Conservation (phyloP, 257 asterid species). For the Solanum tarapatanum region DNA sequence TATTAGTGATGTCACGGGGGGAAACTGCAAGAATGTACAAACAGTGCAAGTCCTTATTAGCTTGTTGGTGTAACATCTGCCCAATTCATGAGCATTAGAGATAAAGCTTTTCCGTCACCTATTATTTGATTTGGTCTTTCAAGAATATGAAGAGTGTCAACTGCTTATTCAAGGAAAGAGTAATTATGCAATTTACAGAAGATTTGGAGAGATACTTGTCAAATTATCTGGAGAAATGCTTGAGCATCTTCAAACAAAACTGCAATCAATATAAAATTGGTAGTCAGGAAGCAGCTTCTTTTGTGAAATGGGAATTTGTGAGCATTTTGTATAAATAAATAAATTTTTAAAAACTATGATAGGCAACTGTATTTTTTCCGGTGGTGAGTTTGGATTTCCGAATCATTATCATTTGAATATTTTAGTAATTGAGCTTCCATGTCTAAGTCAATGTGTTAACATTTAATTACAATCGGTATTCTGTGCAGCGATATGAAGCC, state of each 20-base stretch:
- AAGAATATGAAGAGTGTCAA: background rate
- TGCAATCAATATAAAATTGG: background rate
- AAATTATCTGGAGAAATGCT: background rate
- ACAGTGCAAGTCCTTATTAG: too few relatives aligned
- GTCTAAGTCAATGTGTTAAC: background rate
- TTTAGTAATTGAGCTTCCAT: background rate
- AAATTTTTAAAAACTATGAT: background rate
- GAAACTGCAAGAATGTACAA: too few relatives aligned
- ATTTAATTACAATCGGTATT: background rate
- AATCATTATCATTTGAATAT: background rate
- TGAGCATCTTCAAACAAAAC: background rate
- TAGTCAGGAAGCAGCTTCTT: background rate
- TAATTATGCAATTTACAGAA: background rate
- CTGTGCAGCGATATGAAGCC: background rate
- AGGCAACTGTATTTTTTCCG: background rate
- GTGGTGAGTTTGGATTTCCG: background rate
- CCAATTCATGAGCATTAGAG: too few relatives aligned
- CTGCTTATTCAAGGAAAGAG: background rate
- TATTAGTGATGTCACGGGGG: too few relatives aligned
- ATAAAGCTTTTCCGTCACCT: background rate
- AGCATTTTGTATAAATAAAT: background rate
- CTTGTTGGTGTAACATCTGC: too few relatives aligned
- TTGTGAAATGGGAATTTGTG: background rate
- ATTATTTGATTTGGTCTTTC: background rate
- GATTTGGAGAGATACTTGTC: background rate